Base-by-base conservation (phyloP, 768 basidiomycete species). In the Leccinum barrowsii region DNA sequence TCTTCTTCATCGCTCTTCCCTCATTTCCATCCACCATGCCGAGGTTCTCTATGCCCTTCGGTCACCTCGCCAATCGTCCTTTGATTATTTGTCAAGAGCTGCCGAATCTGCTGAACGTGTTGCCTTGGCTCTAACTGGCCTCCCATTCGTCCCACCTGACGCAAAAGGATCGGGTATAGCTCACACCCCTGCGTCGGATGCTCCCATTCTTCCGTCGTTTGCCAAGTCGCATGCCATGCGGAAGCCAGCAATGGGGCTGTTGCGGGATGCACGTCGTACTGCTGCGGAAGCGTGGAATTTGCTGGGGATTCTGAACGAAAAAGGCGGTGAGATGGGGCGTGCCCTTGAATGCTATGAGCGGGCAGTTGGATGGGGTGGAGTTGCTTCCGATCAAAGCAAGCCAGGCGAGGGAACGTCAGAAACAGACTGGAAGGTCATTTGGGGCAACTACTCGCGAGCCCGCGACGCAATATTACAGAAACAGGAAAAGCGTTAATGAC, bases 261-360 rank as follows among this genome's bases (percentile, higher is more conserved):
- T 91, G 54, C 83, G 85, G 28, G 87, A 91, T 67, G 81, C 90
- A 17, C 80, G 86, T 15, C 77, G 87, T 48, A 83, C 86, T 26
- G 85, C 88, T 15, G 85, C 86, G 1, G 86, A 90, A 70, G 83
- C 88, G 5, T 91, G 88, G 87, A 86, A 83, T 66, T 73, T 91
- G 59, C 76, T 85, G 69, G 90, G 90, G 12, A 74, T 89, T 42
- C 73, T 92, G 7, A 76, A 78, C n/a, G 86, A 90, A 65, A 58
- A 63, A 60, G 70, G 49, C 56, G 70, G 56, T 52, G 72, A 76
- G 7, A 62, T 71, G 60, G 62, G 73, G 50, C 64, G 59, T 34
- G 86, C 86, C 7, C 67, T 88, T 7, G 75, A 78, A 47, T 89
- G 84, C 68, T 92, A 87, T 64, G 81, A 85, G 63, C 82, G 85